phyloP scores from a whole-genome alignment of 163 green algal genomes.

The Volvox carteri region DNA sequence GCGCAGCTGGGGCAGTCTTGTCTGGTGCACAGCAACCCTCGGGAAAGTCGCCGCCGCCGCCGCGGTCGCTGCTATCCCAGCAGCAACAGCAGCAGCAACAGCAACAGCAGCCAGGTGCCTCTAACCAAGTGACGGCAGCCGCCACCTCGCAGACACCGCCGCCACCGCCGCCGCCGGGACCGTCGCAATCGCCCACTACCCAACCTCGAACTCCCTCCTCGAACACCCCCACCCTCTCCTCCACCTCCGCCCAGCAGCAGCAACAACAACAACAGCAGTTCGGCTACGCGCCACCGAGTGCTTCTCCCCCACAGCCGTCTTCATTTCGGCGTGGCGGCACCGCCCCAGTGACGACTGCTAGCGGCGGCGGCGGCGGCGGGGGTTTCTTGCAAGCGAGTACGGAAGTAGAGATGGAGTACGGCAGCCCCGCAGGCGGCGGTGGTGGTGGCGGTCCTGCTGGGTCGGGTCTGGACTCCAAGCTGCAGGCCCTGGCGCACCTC shows the following conservation, averaged over 20 bases:
- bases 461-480: conserved; percentile 73
- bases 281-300: neutral
- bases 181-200: neutral
- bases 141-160: neutral
- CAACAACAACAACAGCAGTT: neutral
- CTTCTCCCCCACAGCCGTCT: neutral
- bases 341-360: neutral
- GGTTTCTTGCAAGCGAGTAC: neutral
- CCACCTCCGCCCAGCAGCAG: no score
- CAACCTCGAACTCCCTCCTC: no score
- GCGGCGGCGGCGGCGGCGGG: neutral
- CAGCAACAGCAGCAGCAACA: conserved; percentile 37
- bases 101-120: neutral
- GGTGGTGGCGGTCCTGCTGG: neutral
- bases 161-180: neutral
- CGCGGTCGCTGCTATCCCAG: neutral
- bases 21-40: neutral
- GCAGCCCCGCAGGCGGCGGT: neutral
- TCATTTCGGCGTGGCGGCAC: neutral
- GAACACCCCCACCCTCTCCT: neutral
- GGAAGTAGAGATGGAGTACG: neutral
- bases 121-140: neutral
- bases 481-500: conserved; percentile 73
- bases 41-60: neutral
- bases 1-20: conserved; percentile 4